phyloP scores from a whole-genome alignment of 225 moss, liverwort and hornwort genomes.

The Asterella californica region DNA sequence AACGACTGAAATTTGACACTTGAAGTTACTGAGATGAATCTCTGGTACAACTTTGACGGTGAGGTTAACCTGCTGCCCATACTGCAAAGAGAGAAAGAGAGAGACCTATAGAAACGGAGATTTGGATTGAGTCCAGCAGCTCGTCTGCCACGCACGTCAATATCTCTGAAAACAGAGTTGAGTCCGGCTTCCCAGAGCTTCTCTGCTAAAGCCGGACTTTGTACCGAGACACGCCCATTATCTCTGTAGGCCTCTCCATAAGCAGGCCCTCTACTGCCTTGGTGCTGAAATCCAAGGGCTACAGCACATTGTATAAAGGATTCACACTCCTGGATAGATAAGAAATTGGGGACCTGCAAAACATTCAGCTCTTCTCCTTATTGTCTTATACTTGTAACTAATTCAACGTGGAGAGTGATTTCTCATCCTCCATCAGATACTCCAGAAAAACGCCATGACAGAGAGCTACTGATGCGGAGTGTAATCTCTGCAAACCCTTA shows the following conservation, averaged over 20 bases:
- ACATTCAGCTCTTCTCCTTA: not conserved
- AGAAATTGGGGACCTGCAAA: slow-evolving; percentile 39
- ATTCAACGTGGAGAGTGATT: not conserved
- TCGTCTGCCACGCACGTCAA: slow-evolving; percentile 36
- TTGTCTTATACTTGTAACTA: not conserved
- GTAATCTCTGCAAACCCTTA: not conserved
- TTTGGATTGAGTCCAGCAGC: slow-evolving; percentile 68
- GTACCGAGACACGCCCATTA: slow-evolving; percentile 51
- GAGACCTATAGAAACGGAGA: slow-evolving; percentile 59
- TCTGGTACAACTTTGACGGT: not conserved
- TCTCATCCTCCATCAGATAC: not conserved
- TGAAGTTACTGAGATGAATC: not conserved
- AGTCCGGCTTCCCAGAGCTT: slow-evolving; percentile 67
- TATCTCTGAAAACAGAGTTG: slow-evolving; percentile 49
- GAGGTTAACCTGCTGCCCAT: not conserved
- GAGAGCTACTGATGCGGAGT: not conserved
- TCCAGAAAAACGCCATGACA: not conserved
- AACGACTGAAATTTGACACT: not conserved
- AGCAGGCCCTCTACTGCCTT: slow-evolving; percentile 71
- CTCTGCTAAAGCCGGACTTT: slow-evolving; percentile 53
- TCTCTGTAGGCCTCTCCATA: slow-evolving; percentile 77
- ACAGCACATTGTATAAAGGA: slow-evolving; percentile 61
- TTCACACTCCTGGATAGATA: slow-evolving; percentile 59
- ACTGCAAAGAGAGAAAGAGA: not conserved
- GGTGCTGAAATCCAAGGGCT: slow-evolving; percentile 67